Percentiles rank a stretch among this genome's conserved stretches.
These are phyloP conservation scores for Drechslerella dactyloides DNA, from an alignment of 2,329 filamentous ascomycete species.

Conservation along the genomic window DNA sequence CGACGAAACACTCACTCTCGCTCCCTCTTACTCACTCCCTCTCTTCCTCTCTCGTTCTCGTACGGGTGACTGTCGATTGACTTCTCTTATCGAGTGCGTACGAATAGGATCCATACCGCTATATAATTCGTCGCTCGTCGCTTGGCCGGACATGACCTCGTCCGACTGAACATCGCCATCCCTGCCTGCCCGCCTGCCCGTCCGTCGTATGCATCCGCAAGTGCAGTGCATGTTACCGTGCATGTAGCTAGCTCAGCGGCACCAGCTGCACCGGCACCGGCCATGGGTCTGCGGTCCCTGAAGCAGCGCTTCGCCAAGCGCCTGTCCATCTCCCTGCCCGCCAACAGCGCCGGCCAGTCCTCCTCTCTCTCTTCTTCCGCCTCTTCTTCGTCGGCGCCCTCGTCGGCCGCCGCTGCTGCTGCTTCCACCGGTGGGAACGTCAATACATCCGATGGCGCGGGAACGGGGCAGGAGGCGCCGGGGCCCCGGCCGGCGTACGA, in stretches of 20 bases:
- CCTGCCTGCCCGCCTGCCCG: too few species aligned
- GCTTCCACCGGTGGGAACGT: background rate
- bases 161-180: background rate
- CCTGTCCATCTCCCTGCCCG: constrained; percentile 14
- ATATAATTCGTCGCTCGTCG: background rate
- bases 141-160: too few species aligned
- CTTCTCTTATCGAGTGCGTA: too few species aligned
- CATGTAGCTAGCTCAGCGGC: background rate
- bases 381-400: background rate
- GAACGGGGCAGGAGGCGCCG: background rate
- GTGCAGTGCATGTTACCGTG: background rate
- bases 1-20: background rate
- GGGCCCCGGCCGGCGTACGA: constrained; percentile 23
- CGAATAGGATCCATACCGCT: too few species aligned
- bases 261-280: background rate
- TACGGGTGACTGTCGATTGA: too few species aligned
- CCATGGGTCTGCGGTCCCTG: constrained; percentile 31
- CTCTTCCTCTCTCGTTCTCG: too few species aligned
- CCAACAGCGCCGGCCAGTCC: background rate
- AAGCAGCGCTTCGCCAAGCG: constrained; percentile 27
- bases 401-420: background rate
- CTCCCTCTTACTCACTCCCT: too few species aligned
- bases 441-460: background rate
- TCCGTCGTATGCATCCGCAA: background rate
- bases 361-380: constrained; percentile 4